phyloP scores from a whole-genome alignment of 148 eudicot species.

The Talinum fruticosum region DNA sequence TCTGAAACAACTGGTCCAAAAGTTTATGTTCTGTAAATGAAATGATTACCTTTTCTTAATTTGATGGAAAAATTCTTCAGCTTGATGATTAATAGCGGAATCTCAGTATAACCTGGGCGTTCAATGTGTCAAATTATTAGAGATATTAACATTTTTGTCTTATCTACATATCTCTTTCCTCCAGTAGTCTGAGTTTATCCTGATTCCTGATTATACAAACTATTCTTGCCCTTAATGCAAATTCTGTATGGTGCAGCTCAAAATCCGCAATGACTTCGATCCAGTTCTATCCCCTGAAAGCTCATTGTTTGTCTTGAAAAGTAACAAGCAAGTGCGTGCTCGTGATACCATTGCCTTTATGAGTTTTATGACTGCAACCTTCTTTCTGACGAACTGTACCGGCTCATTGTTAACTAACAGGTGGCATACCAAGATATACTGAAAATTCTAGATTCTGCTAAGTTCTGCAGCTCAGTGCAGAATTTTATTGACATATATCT shows the following conservation, averaged over 20 bases:
- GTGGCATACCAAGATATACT: slow-evolving; percentile 84
- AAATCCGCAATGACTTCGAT: slow-evolving; percentile 96
- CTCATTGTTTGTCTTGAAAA: slow-evolving; percentile 93
- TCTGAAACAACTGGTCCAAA: neutral
- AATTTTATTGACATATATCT: slow-evolving; percentile 86
- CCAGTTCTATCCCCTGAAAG: slow-evolving; percentile 99
- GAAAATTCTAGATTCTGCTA: slow-evolving; percentile 72
- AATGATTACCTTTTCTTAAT: neutral
- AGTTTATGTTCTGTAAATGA: neutral
- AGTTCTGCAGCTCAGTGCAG: slow-evolving; percentile 90
- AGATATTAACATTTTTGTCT: neutral
- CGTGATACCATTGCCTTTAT: slow-evolving; percentile 8
- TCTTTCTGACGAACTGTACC: slow-evolving; percentile 8
- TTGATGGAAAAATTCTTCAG: neutral
- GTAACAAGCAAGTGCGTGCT: slow-evolving; percentile 77
- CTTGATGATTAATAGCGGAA: neutral
- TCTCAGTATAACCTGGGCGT: neutral
- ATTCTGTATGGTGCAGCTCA: slow-evolving; percentile 54
- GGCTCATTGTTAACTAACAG: slow-evolving; percentile 35
- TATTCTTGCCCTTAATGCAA: neutral
- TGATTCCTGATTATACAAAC: neutral
- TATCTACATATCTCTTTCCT: neutral
- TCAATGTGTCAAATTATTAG: neutral
- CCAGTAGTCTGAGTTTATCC: neutral
- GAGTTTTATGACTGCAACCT: neutral